Conservation (phyloP, 768 basidiomycete species). For the Leucosporidium creatinivorum region DNA sequence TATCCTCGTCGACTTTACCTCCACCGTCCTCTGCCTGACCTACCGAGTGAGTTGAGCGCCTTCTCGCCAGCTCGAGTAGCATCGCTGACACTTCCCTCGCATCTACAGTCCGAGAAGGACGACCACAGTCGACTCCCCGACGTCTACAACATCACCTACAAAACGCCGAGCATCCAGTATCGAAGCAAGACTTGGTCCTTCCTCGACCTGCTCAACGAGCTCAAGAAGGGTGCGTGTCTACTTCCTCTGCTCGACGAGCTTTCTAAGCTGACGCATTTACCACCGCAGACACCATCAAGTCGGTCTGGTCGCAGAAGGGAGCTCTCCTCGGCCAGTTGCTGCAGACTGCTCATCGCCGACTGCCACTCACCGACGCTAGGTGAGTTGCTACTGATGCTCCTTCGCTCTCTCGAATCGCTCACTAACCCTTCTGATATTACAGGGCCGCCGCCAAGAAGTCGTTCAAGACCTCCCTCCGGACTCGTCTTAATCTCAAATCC, state of each 20-base stretch:
- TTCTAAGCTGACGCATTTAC: neutral
- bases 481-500: neutral
- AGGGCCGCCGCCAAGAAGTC: slow-evolving; percentile 1
- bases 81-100: neutral
- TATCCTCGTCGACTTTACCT: slow-evolving; percentile 61
- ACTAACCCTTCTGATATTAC: too few species aligned
- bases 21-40: slow-evolving; percentile 30
- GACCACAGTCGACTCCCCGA: slow-evolving; percentile 42
- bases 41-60: slow-evolving; percentile 29
- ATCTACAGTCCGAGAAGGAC: slow-evolving; percentile 28
- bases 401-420: too few species aligned
- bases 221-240: slow-evolving; percentile 38
- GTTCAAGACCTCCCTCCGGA: neutral
- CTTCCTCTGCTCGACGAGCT: neutral
- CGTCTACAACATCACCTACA: slow-evolving; percentile 72
- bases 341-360: slow-evolving; percentile 23
- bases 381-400: too few species aligned
- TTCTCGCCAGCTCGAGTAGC: neutral
- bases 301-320: slow-evolving; percentile 40
- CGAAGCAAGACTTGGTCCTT: slow-evolving; percentile 51
- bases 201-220: slow-evolving; percentile 40
- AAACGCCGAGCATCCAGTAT: slow-evolving; percentile 71
- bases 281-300: slow-evolving; percentile 33
- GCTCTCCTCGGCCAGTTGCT: slow-evolving; percentile 37
- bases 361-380: slow-evolving; percentile 24